phyloP scores from a whole-genome alignment of 306 rosid genomes.

The Lablab purpureus region DNA sequence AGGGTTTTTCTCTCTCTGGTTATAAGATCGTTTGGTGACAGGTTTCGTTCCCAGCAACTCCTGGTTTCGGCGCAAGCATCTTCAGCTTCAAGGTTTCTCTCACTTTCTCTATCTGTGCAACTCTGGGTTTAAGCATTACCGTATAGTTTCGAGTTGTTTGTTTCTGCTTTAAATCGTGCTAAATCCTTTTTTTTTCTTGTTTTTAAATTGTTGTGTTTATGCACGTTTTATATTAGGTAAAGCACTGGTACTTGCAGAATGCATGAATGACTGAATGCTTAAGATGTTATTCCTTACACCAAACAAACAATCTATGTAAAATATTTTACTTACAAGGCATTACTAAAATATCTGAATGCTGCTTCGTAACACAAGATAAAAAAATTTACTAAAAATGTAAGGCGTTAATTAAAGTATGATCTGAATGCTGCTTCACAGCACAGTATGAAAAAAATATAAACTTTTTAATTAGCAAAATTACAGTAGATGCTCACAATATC shows the following conservation, averaged over 20 bases:
- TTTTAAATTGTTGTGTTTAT: not conserved
- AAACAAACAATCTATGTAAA: too few relatives aligned
- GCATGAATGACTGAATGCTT: too few relatives aligned
- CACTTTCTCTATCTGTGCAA: not conserved
- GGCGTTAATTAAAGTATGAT: not conserved
- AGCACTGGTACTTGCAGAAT: not conserved
- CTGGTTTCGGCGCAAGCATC: slow-evolving; percentile 8
- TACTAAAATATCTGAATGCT: too few relatives aligned
- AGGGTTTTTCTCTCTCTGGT: not conserved
- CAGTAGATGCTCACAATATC: too few relatives aligned
- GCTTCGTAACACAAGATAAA: too few relatives aligned
- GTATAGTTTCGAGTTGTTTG: not conserved
- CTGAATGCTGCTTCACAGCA: not conserved
- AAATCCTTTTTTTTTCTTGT: not conserved
- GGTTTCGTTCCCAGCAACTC: not conserved
- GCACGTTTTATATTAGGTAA: not conserved
- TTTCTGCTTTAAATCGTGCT: not conserved
- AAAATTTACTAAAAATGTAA: not conserved
- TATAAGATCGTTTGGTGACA: not conserved
- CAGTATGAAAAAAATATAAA: too few relatives aligned
- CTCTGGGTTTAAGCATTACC: not conserved
- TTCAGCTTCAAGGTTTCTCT: not conserved
- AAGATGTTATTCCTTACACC: too few relatives aligned
- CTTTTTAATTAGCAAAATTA: not conserved
- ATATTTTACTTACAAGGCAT: too few relatives aligned